Conservation (phyloP, 192 early-diverging fungal genomes). For the Entomortierella parvispora region DNA sequence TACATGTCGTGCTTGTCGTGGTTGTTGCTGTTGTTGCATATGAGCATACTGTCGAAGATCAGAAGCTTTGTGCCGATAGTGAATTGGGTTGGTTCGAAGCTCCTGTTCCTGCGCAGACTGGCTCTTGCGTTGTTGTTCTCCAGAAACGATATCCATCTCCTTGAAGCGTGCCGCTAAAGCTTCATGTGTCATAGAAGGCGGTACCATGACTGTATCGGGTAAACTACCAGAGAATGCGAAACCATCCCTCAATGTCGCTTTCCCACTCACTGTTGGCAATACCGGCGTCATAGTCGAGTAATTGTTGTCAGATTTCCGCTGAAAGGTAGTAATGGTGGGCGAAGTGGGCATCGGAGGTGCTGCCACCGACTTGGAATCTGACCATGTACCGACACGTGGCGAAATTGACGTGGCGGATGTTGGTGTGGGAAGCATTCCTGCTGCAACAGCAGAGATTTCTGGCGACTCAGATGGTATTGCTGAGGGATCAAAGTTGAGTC, state of each 20-base stretch:
- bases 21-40: conserved; percentile 9
- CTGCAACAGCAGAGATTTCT: conserved; percentile 22
- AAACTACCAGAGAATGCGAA: conserved; percentile 16
- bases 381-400: conserved; percentile 26
- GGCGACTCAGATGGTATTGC: not conserved
- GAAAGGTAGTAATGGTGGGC: conserved; percentile 18
- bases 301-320: conserved; percentile 19
- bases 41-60: conserved; percentile 30
- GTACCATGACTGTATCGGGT: conserved; percentile 16
- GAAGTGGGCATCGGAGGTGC: conserved; percentile 25
- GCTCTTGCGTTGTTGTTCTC: conserved; percentile 15
- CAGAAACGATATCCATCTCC: conserved; percentile 42
- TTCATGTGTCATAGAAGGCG: conserved; percentile 43
- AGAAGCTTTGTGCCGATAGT: conserved; percentile 30
- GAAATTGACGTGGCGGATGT: not conserved
- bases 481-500: not conserved
- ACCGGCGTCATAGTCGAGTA: conserved; percentile 2
- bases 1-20: not conserved
- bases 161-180: conserved; percentile 46
- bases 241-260: not conserved
- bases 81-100: conserved; percentile 38
- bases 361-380: conserved; percentile 23
- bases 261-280: not conserved
- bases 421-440: conserved; percentile 11
- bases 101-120: conserved; percentile 13